phyloP scores from a whole-genome alignment of 352 stramenopile genomes.

The Elongisporangium senticosum region DNA sequence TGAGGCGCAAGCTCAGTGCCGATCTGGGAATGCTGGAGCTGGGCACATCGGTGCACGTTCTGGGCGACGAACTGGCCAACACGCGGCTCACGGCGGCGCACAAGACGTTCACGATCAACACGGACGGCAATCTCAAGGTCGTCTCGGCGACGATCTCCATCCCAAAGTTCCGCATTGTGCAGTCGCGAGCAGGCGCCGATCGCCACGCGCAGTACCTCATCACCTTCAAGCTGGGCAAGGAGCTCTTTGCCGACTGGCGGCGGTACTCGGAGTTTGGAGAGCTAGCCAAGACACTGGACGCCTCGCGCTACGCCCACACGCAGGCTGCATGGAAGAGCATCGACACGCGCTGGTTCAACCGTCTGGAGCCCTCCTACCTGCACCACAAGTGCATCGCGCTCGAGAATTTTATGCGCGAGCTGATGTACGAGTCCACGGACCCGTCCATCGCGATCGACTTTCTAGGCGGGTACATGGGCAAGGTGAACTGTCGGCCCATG shows the following conservation, averaged over 20 bases:
- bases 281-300: slow-evolving; percentile 71
- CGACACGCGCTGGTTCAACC: slow-evolving; percentile 86
- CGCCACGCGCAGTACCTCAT: slow-evolving; percentile 86
- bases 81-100: slow-evolving; percentile 77
- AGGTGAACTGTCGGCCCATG: slow-evolving; percentile 69
- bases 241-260: slow-evolving; percentile 83
- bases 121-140: slow-evolving; percentile 75
- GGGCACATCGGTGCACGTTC: slow-evolving; percentile 54
- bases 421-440: slow-evolving; percentile 86
- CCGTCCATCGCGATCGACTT: slow-evolving; percentile 74
- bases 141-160: slow-evolving; percentile 78
- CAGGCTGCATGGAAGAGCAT: slow-evolving; percentile 67
- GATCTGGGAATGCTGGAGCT: slow-evolving; percentile 68
- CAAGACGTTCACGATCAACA: slow-evolving; percentile 78
- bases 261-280: slow-evolving; percentile 87
- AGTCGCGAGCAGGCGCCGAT: slow-evolving; percentile 71
- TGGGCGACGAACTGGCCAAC: slow-evolving; percentile 82
- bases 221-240: slow-evolving; percentile 82
- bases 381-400: slow-evolving; percentile 87
- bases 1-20: slow-evolving; percentile 60
- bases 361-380: slow-evolving; percentile 79
- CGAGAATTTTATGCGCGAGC: slow-evolving; percentile 84
- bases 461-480: slow-evolving; percentile 66
- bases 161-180: slow-evolving; percentile 86
- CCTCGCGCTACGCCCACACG: slow-evolving; percentile 48